A percentile compares a stretch with the other conserved stretches of the same genome.
Conservation (phyloP, 1,284 basidiomycete species). For the Cronartium ribicola region DNA sequence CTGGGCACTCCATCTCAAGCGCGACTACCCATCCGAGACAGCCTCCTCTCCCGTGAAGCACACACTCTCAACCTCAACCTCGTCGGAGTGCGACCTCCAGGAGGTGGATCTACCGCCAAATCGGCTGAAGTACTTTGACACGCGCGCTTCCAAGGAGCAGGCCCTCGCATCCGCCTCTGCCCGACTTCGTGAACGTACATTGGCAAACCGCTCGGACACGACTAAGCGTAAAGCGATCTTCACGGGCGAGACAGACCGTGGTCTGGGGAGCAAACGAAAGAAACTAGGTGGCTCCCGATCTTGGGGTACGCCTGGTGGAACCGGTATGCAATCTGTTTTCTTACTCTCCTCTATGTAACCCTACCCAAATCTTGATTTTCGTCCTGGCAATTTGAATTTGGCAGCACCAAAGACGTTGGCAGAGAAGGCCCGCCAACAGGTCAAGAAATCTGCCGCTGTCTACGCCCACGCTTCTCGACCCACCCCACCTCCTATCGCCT, state of each 20-base stretch:
- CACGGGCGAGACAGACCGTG: conserved; percentile 28
- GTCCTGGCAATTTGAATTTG: background rate
- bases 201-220: conserved; percentile 28
- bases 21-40: conserved; percentile 30
- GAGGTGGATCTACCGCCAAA: conserved; percentile 14
- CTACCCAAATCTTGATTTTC: background rate
- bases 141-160: conserved; percentile 16
- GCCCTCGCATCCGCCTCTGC: conserved; percentile 29
- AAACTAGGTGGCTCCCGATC: conserved; percentile 15
- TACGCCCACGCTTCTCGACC: conserved; percentile 23
- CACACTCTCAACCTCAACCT: background rate
- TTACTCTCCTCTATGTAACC: background rate
- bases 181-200: conserved; percentile 15
- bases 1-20: conserved; percentile 12
- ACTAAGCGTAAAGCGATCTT: conserved; percentile 33
- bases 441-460: conserved; percentile 29
- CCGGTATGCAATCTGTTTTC: background rate
- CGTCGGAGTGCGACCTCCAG: background rate
- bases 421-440: conserved; percentile 35
- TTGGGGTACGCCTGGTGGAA: conserved; percentile 13
- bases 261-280: conserved; percentile 24
- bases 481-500: background rate
- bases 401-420: conserved; percentile 21
- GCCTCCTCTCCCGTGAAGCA: background rate
- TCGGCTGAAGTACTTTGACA: conserved; percentile 25